Conservation (phyloP, 495 filamentous ascomycete genomes). For the Tuber umbilicatum region DNA sequence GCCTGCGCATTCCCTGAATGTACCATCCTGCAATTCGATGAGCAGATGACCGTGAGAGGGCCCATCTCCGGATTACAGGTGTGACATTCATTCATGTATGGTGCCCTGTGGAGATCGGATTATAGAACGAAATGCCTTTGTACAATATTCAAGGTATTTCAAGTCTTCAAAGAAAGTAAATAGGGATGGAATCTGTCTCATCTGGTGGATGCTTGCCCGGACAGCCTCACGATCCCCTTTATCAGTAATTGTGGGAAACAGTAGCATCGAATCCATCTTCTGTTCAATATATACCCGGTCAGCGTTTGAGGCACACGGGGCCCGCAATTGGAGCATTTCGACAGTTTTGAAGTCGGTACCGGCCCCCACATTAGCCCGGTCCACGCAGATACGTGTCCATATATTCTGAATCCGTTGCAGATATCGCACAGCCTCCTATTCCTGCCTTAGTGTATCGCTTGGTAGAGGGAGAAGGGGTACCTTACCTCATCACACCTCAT, state of each 20-base stretch:
- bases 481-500: constrained; percentile 14
- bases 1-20: not conserved
- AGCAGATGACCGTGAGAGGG: not conserved
- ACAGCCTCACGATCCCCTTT: not conserved
- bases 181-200: constrained; percentile 9
- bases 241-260: not conserved
- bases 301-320: not conserved
- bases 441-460: not conserved
- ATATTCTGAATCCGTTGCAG: constrained; percentile 15
- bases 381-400: constrained; percentile 12
- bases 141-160: constrained; percentile 4
- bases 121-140: not conserved
- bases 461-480: rapidly evolving
- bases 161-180: constrained; percentile 14
- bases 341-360: not conserved
- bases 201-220: not conserved
- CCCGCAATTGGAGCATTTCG: constrained; percentile 5
- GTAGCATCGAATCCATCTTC: not conserved
- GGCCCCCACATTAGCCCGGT: not conserved
- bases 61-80: not conserved
- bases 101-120: not conserved
- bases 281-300: not conserved
- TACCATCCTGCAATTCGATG: not conserved
- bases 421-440: constrained; percentile 20
- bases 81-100: not conserved